Conservation (phyloP, 805 yeast genomes). For the Saturnispora halmiae region DNA sequence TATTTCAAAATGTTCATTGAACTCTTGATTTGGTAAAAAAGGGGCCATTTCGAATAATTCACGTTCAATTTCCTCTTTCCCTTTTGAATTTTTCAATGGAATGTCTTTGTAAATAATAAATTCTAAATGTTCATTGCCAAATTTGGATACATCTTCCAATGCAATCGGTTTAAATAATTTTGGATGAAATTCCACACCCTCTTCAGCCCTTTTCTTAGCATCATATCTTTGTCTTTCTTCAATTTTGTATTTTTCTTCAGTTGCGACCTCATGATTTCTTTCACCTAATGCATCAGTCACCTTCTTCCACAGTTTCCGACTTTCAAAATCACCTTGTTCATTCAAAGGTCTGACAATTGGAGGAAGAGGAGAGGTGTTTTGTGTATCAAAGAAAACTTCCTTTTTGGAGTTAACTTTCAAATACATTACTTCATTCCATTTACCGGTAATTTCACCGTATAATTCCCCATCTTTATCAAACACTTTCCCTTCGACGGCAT, state of each 20-base stretch:
- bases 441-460: conserved; percentile 62
- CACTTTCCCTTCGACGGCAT: conserved; percentile 72
- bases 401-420: conserved; percentile 39
- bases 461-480: conserved; percentile 41
- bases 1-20: conserved; percentile 52
- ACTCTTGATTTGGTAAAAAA: conserved; percentile 71
- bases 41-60: conserved; percentile 57
- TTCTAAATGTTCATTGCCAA: conserved; percentile 43
- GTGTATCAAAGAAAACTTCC: conserved; percentile 51
- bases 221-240: conserved; percentile 77
- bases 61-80: conserved; percentile 34
- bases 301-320: conserved; percentile 72
- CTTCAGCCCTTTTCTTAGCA: conserved; percentile 67
- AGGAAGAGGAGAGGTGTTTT: conserved; percentile 38
- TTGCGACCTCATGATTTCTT: conserved; percentile 75
- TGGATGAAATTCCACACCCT: conserved; percentile 75
- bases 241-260: conserved; percentile 77
- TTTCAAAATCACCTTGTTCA: conserved; percentile 77
- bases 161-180: conserved; percentile 52
- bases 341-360: conserved; percentile 71
- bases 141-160: conserved; percentile 24
- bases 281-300: conserved; percentile 74
- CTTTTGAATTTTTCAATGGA: conserved; percentile 27
- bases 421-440: conserved; percentile 85
- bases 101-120: conserved; percentile 50